These are phyloP conservation scores for Komagataella pastoris DNA, from an alignment of 805 yeast genomes.

Conservation along the genomic window DNA sequence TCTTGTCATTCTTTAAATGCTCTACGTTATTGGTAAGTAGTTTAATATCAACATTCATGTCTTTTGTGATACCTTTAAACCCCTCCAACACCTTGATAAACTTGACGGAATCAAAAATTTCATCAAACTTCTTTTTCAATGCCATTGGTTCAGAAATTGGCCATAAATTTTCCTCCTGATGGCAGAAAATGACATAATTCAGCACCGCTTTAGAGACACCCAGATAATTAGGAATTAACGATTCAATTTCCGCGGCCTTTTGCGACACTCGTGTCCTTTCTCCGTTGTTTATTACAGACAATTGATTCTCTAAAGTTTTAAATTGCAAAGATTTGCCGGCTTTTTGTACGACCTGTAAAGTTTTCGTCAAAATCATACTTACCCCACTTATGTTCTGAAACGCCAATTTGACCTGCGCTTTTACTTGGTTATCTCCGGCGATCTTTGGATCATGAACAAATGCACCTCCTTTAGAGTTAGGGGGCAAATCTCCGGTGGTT, in stretches of 20 bases:
- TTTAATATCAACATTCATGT: slow-evolving; percentile 62
- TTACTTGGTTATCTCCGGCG: slow-evolving; percentile 60
- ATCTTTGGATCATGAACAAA: slow-evolving; percentile 87
- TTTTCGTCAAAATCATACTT: slow-evolving; percentile 76
- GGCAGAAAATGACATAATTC: slow-evolving; percentile 92
- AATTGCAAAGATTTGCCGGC: slow-evolving; percentile 48
- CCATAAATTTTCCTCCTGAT: slow-evolving; percentile 96
- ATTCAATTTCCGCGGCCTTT: slow-evolving; percentile 73
- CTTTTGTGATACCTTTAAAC: slow-evolving; percentile 64
- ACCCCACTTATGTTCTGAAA: slow-evolving; percentile 61
- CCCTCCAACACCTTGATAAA: slow-evolving; percentile 83
- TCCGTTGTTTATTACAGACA: slow-evolving; percentile 51
- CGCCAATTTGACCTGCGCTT: slow-evolving; percentile 85
- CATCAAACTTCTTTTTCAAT: slow-evolving; percentile 87
- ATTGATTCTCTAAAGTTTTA: slow-evolving; percentile 85
- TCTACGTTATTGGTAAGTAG: slow-evolving; percentile 67
- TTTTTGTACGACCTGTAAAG: slow-evolving; percentile 62
- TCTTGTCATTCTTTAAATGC: slow-evolving; percentile 61
- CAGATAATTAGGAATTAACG: slow-evolving; percentile 64
- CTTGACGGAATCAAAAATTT: slow-evolving; percentile 89
- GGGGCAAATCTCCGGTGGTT: slow-evolving; percentile 93
- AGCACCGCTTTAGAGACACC: slow-evolving; percentile 84
- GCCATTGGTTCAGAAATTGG: slow-evolving; percentile 86
- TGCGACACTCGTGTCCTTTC: slow-evolving; percentile 67
- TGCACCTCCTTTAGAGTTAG: slow-evolving; percentile 92